phyloP scores from a whole-genome alignment of 495 filamentous ascomycete species.

The Penicillium verhagenii region DNA sequence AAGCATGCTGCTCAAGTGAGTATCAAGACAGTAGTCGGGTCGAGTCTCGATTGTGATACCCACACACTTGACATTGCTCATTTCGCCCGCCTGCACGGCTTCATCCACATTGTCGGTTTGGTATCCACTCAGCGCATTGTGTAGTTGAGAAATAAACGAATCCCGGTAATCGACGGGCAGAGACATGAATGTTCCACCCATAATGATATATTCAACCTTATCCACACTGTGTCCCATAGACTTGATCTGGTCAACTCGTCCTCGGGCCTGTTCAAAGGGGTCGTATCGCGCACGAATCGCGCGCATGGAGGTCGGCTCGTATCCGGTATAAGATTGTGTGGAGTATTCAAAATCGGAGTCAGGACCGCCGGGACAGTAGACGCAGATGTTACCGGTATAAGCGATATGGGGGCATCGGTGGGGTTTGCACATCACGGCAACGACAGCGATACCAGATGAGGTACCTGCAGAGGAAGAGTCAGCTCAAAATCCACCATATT shows the following conservation, averaged over 20 bases:
- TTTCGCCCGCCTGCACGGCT: slow-evolving; percentile 84
- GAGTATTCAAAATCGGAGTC: slow-evolving; percentile 99
- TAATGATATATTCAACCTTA: slow-evolving; percentile 99
- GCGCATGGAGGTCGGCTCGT: slow-evolving; percentile 97
- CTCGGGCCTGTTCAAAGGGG: slow-evolving; percentile 95
- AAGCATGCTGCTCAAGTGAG: slow-evolving; percentile 90
- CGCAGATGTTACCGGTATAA: slow-evolving; percentile 97
- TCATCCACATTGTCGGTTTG: slow-evolving; percentile 90
- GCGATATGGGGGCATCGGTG: slow-evolving; percentile 97
- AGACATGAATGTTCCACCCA: slow-evolving; percentile 99
- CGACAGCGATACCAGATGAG: slow-evolving; percentile 96
- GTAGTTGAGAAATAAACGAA: slow-evolving; percentile 89
- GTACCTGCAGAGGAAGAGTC: slow-evolving; percentile 50
- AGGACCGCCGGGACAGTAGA: slow-evolving; percentile 96
- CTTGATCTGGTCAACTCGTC: slow-evolving; percentile 94
- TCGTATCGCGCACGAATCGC: slow-evolving; percentile 97
- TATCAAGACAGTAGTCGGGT: slow-evolving; percentile 92
- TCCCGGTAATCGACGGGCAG: slow-evolving; percentile 84
- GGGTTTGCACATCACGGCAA: slow-evolving; percentile 99
- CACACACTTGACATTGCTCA: slow-evolving; percentile 94
- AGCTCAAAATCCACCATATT: slow-evolving; percentile 4
- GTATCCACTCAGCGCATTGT: slow-evolving; percentile 94
- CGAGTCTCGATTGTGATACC: slow-evolving; percentile 98
- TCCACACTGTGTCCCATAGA: slow-evolving; percentile 93
- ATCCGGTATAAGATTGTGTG: slow-evolving; percentile 97